Conservation (phyloP, 192 early-diverging fungal genomes). For the Backusella sp. region DNA sequence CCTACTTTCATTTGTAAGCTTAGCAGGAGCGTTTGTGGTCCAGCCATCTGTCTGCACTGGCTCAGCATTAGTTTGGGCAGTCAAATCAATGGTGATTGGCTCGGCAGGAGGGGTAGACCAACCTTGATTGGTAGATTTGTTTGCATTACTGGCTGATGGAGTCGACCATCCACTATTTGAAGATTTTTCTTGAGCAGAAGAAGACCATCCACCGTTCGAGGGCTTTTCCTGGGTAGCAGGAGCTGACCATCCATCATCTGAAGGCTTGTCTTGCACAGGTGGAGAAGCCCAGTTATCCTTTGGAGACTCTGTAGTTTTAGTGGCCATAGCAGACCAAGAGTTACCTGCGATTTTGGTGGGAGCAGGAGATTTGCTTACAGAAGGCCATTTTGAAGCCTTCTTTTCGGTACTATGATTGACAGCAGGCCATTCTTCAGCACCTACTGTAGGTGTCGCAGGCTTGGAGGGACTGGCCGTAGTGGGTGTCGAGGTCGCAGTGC, state of each 20-base stretch:
- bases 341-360: background rate
- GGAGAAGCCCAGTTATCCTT: background rate
- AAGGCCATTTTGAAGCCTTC: background rate
- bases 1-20: background rate
- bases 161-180: background rate
- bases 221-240: background rate
- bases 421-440: background rate
- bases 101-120: background rate
- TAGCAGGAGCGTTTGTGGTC: background rate
- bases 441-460: background rate
- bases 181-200: background rate
- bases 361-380: background rate
- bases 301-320: background rate
- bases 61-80: background rate
- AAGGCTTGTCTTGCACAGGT: background rate
- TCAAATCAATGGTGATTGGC: background rate
- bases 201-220: background rate
- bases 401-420: background rate
- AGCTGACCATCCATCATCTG: background rate
- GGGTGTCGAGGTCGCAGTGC: background rate
- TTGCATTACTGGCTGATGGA: background rate
- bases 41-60: background rate
- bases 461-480: background rate
- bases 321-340: background rate
- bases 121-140: background rate